Evolutionary conservation across 176 grass and related monocot genomes (phyloP).

Genomic region (Carex kokanica): DNA sequence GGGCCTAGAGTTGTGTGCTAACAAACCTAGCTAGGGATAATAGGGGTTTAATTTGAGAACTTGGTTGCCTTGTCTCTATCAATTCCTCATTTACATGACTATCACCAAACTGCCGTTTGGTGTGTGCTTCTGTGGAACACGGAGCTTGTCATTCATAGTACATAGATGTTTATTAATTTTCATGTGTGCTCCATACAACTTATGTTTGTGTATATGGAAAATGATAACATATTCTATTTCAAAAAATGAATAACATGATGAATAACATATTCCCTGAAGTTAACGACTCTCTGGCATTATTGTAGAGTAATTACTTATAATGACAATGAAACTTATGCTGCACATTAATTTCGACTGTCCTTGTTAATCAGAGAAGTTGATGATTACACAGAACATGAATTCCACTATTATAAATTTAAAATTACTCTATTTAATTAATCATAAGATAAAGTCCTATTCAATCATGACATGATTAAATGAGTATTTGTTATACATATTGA

Average conservation of each 20-base stretch:
- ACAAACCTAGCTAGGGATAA: conserved; percentile 19
- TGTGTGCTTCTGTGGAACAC: not conserved
- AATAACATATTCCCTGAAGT: not conserved
- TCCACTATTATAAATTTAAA: not conserved
- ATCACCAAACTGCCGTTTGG: conserved; percentile 22
- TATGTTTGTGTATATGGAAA: too few species aligned
- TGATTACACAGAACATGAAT: not conserved
- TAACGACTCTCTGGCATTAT: not conserved
- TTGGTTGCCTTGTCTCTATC: conserved; percentile 22
- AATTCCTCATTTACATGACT: conserved; percentile 7
- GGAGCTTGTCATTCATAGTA: not conserved
- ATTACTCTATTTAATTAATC: not conserved
- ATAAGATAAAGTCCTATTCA: not conserved
- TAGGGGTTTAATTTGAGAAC: not conserved
- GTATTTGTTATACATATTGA: not conserved
- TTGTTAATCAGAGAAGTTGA: not conserved
- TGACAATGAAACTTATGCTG: not conserved
- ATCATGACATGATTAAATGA: not conserved
- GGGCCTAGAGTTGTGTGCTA: conserved; percentile 22
- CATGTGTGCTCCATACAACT: too few species aligned
- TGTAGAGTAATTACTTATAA: not conserved
- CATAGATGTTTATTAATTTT: not conserved
- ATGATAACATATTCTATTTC: too few species aligned
- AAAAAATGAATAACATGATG: too few species aligned
- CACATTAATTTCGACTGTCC: not conserved